These are phyloP conservation scores for Boletellus deceptivus DNA, from an alignment of 1,284 basidiomycete species.

Conservation along the genomic window DNA sequence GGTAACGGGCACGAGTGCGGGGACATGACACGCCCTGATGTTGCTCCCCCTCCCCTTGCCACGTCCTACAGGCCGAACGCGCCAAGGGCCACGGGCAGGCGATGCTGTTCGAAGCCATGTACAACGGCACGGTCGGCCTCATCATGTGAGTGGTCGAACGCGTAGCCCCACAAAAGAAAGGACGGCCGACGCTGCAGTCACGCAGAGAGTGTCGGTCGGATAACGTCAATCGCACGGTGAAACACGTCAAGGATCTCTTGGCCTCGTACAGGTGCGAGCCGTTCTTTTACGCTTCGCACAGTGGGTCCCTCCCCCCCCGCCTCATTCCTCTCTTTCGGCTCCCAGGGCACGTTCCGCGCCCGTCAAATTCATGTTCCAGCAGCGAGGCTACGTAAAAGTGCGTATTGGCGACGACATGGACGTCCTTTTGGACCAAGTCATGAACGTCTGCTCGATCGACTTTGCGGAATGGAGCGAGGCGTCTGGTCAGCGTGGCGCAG, in stretches of 20 bases:
- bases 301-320: not conserved
- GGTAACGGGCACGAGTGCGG: constrained; percentile 38
- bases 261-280: constrained; percentile 53
- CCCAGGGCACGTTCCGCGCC: constrained; percentile 69
- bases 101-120: constrained; percentile 72
- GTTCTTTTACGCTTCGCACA: not conserved
- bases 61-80: constrained; percentile 44
- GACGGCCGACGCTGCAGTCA: constrained; percentile 10
- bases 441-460: constrained; percentile 58
- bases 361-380: constrained; percentile 76
- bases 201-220: constrained; percentile 75
- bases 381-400: constrained; percentile 65
- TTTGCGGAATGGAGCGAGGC: constrained; percentile 41
- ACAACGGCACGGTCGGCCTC: constrained; percentile 65
- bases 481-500: constrained; percentile 35
- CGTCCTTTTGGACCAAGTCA: constrained; percentile 44
- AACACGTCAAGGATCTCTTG: constrained; percentile 62
- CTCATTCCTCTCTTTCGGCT: constrained; percentile 1
- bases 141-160: constrained; percentile 61
- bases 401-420: constrained; percentile 47
- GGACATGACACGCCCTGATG: not conserved
- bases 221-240: constrained; percentile 69
- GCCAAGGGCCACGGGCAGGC: constrained; percentile 51
- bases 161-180: not conserved
- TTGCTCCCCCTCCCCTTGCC: too few species aligned